Base-by-base conservation (phyloP, 352 stramenopile species). In the Phytophthora fragariaefolia region DNA sequence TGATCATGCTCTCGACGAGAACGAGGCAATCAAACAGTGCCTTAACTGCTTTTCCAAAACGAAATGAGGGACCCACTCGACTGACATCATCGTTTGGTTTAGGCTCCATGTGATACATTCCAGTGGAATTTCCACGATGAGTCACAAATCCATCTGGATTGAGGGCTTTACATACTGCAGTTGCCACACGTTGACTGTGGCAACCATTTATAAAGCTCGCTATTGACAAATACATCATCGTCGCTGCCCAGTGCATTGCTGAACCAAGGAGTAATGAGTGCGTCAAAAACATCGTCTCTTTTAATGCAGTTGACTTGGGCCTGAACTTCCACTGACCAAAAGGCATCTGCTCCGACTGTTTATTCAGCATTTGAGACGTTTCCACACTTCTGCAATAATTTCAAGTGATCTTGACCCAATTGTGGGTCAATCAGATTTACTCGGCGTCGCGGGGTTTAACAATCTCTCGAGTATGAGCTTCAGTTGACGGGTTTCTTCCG, bases 261-360 rank as follows among this genome's bases (percentile, higher is more conserved):
- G n/a, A 45, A 23, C 1, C 20, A 45, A 45, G 38, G 38, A 45
- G 38, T 45, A n/a, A 45, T 45, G 38, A 45, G 20, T 15, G 38
- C 38, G 38, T 46, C 17, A 22, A 46, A 46, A 2, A 22, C 38
- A 23, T 46, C 38, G 2, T 46, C 38, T 5, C 4, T 46, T 46
- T 6, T 23, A 46, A 46, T 46, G 38, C 38, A 23, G 17, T 46
- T 8, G 38, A 46, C 38, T 46, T 24, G 38, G 15, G 38, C 38
- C n/a, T 46, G 38, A 24, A 46, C 38, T 46, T 46, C 38, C n/a
- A 46, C 38, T 8, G 38, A 46, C 38, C 38, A 46, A 46, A 23
- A 46, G 17, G 38, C 15, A 9, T 46, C 38, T 24, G 38, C 38
- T 46, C 38, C 38, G 38, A 46, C 38, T 46, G 38, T 6, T 46